Percentiles rank a stretch among this genome's conserved stretches.
These are phyloP conservation scores for Fusarium oligoseptatum DNA, from an alignment of 2,329 filamentous ascomycete species.

Conservation along the genomic window DNA sequence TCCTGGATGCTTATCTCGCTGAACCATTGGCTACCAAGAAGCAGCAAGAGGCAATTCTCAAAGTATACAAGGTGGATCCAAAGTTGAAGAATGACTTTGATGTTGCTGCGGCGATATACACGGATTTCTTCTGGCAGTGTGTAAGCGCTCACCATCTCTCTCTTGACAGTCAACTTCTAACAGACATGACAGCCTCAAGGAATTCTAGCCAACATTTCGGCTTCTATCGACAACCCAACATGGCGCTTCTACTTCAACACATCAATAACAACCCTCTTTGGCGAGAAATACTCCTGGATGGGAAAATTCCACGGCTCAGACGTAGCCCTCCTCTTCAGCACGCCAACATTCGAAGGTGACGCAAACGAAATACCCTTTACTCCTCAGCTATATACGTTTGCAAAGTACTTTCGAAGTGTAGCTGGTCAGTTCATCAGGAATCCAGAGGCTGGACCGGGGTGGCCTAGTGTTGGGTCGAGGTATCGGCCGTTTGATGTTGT, in stretches of 20 bases:
- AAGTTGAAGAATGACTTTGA: conserved; percentile 41
- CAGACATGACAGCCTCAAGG: conserved; percentile 38
- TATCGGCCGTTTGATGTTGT: conserved; percentile 39
- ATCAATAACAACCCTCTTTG: conserved; percentile 39
- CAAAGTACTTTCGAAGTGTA: conserved; percentile 40
- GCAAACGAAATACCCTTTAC: conserved; percentile 13
- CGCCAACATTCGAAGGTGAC: conserved; percentile 30
- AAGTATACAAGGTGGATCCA: conserved; percentile 29
- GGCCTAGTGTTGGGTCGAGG: conserved; percentile 41
- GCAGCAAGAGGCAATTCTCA: conserved; percentile 28
- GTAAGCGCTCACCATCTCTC: conserved; percentile 29
- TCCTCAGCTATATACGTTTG: conserved; percentile 41
- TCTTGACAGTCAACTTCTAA: background rate
- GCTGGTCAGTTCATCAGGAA: conserved; percentile 44
- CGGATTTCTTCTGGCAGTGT: conserved; percentile 46
- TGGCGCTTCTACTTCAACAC: conserved; percentile 48
- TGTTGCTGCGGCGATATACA: conserved; percentile 43
- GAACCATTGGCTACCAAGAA: conserved; percentile 17
- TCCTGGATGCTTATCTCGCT: conserved; percentile 33
- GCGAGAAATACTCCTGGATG: conserved; percentile 37
- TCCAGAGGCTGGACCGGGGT: conserved; percentile 42
- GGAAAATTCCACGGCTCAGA: conserved; percentile 48
- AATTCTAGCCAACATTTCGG: conserved; percentile 39
- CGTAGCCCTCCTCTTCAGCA: conserved; percentile 40
- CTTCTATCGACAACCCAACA: conserved; percentile 32